Conservation (phyloP, 805 yeast genomes). For the Candida anglica region DNA sequence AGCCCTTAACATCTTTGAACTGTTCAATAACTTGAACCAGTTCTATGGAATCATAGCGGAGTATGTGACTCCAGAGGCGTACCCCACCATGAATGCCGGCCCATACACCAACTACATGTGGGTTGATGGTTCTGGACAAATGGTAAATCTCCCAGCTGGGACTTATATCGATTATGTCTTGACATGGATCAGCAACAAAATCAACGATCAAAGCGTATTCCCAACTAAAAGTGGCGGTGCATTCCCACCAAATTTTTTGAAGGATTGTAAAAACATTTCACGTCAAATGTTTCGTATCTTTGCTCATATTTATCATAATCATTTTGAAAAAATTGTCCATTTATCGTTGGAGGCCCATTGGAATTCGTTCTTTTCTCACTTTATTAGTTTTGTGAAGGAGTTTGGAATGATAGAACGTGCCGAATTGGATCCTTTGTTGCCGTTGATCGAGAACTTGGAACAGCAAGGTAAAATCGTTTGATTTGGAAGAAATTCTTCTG, state of each 20-base stretch:
- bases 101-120: conserved; percentile 87
- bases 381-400: conserved; percentile 79
- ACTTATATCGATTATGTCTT: conserved; percentile 91
- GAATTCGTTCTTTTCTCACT: conserved; percentile 96
- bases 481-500: background rate
- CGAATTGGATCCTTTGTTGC: conserved; percentile 75
- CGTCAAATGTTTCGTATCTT: conserved; percentile 92
- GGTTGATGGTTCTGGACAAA: conserved; percentile 75
- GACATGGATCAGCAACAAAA: conserved; percentile 83
- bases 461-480: conserved; percentile 76
- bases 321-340: conserved; percentile 91
- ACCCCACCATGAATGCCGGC: conserved; percentile 95
- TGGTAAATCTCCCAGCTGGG: conserved; percentile 83
- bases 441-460: conserved; percentile 76
- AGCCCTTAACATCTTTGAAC: conserved; percentile 87
- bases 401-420: conserved; percentile 74
- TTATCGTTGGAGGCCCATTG: conserved; percentile 93
- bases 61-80: conserved; percentile 83
- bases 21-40: conserved; percentile 78
- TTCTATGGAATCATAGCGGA: conserved; percentile 90
- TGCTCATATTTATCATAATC: conserved; percentile 93
- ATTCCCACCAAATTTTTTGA: conserved; percentile 79
- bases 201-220: conserved; percentile 84
- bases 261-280: conserved; percentile 81
- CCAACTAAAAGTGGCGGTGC: conserved; percentile 90